Base-by-base conservation (phyloP, 1,284 basidiomycete species). In the Irpex rosettiformis region DNA sequence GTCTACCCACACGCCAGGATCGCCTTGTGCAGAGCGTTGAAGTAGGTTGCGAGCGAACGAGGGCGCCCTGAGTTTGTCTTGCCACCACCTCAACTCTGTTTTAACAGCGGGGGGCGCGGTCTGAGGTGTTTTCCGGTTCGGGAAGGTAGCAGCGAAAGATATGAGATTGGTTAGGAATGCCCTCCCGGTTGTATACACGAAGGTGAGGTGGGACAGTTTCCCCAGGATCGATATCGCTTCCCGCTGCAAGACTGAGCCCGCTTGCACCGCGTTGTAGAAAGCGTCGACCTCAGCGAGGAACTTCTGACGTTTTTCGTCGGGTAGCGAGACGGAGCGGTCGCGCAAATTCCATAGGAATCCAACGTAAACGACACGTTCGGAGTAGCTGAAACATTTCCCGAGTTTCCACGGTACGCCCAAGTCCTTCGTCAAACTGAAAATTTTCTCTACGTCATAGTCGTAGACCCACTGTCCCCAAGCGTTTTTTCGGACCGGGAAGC, bases 21-120 rank as follows among this genome's bases (percentile, higher is more conserved):
- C 70, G 0, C 55, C 10, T 0, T 54, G 13, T 0, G 63, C 56
- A 0, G 61, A 67, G 3, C 65, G 64, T 3, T 21, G 45, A 13
- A 71, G 57, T 5, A 49, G 47, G 1, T 55, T 55, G 3, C 69
- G 60, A 13, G 53, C 53, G 11, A 61, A 16, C 28, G 21, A 27
- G 0, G 53, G 48, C 1, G 21, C 1, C 0, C 37, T 42, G 0
- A 77, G 65, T 0, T 47, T 60, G 0, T 28, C 11, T 0, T 45
- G 24, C 77, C 76, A 79, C 75, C 74, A 78, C 0, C 52, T 24
- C 0, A 76, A 37, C 40, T 70, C 72, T 0, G 64, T 29, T 10
- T 67, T 57, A 6, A 72, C 56, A 0, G 70, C 65, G 3, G 33
- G 57, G 1, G 67, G 66, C 0, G 69, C 62, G 43, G 61, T 61